phyloP scores from a whole-genome alignment of 768 basidiomycete species.

The Plicaturopsis crispa region DNA sequence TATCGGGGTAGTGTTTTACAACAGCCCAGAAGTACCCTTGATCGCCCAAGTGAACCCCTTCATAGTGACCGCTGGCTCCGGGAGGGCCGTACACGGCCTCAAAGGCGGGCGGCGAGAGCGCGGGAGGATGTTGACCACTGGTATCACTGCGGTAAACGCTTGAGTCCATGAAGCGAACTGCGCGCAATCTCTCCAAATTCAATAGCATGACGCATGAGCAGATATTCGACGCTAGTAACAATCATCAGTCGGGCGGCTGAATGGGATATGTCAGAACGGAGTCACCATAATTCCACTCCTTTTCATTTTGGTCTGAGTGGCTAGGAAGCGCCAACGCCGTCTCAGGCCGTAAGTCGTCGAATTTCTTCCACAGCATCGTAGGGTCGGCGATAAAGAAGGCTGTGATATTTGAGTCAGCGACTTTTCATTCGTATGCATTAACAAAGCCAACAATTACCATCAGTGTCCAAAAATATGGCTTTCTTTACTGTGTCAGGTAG shows the following conservation, averaged over 20 bases:
- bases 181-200: conserved; percentile 35
- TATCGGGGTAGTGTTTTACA: conserved; percentile 30
- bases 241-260: no score
- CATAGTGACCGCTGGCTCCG: conserved; percentile 25
- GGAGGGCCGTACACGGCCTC: conserved; percentile 34
- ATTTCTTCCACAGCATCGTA: conserved; percentile 35
- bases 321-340: conserved; percentile 36
- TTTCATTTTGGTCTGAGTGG: conserved; percentile 31
- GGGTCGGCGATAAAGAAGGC: conserved; percentile 42
- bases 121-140: conserved; percentile 15
- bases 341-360: conserved; percentile 22
- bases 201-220: conserved; percentile 50
- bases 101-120: conserved; percentile 36
- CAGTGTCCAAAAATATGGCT: conserved; percentile 45
- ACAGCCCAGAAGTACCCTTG: conserved; percentile 52
- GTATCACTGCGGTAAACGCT: conserved; percentile 24
- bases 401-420: no score
- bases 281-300: conserved; percentile 36
- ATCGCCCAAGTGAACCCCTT: conserved; percentile 40
- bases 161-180: conserved; percentile 40
- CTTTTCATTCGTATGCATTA: no score
- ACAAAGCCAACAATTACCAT: no score
- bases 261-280: no score
- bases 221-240: conserved; percentile 39
- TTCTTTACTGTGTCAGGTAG: conserved; percentile 32